Conservation (phyloP, 768 basidiomycete genomes). For the Pilatotrama ljubarskyi region DNA sequence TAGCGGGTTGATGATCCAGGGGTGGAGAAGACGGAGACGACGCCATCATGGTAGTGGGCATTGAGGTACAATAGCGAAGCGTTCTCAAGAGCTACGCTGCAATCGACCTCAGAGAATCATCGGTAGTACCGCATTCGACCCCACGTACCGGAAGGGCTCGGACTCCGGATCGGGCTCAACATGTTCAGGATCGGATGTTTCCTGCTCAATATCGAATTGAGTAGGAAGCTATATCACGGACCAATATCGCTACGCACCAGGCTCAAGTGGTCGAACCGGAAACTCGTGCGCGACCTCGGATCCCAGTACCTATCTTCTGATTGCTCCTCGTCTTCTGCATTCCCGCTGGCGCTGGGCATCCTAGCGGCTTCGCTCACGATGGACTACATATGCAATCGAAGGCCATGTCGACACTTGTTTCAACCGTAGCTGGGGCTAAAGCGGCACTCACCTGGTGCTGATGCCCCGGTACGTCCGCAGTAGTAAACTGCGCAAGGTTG, state of each 20-base stretch:
- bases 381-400: constrained; percentile 48
- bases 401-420: background rate
- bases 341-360: constrained; percentile 27
- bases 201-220: constrained; percentile 42
- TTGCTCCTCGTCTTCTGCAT: constrained; percentile 36
- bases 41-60: constrained; percentile 84
- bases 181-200: constrained; percentile 71
- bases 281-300: constrained; percentile 75
- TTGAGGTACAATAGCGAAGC: constrained; percentile 66
- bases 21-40: constrained; percentile 68
- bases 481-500: constrained; percentile 85
- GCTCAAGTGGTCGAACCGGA: constrained; percentile 82
- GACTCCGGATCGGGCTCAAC: constrained; percentile 61
- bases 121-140: too few species aligned
- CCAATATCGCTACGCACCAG: constrained; percentile 51
- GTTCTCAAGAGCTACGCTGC: constrained; percentile 69
- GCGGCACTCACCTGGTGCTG: constrained; percentile 65
- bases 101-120: background rate
- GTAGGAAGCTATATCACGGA: background rate
- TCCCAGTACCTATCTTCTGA: constrained; percentile 78
- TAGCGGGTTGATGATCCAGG: constrained; percentile 48
- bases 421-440: background rate
- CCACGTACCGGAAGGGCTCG: constrained; percentile 73
- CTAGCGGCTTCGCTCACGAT: constrained; percentile 78
- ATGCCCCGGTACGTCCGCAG: constrained; percentile 78